phyloP scores from a whole-genome alignment of 2,329 filamentous ascomycete genomes.

The Sporothrix globosa region DNA sequence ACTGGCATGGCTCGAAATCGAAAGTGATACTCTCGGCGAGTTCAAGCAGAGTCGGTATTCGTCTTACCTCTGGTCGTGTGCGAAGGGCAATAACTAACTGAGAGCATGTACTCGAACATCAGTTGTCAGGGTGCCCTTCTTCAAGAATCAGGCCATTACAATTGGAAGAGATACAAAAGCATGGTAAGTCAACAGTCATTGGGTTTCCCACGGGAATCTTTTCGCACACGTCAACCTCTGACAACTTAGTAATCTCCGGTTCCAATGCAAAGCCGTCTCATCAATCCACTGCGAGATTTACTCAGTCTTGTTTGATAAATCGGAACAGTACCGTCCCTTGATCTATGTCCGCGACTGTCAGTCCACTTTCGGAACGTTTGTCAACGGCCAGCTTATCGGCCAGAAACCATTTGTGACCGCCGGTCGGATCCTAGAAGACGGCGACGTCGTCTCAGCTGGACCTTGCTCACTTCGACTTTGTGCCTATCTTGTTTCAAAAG shows the following conservation, averaged over 20 bases:
- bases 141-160: slow-evolving; percentile 33
- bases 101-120: background rate
- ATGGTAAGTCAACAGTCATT: slow-evolving; percentile 36
- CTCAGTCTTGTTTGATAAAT: slow-evolving; percentile 54
- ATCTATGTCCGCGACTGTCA: slow-evolving; percentile 61
- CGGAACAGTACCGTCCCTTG: slow-evolving; percentile 38
- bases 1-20: slow-evolving; percentile 33
- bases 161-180: slow-evolving; percentile 40
- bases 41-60: slow-evolving; percentile 33
- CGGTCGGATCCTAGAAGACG: slow-evolving; percentile 54
- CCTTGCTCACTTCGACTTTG: slow-evolving; percentile 46
- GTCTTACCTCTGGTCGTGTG: background rate
- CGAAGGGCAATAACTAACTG: background rate
- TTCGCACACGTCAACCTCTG: background rate
- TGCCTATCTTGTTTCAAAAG: slow-evolving; percentile 37
- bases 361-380: slow-evolving; percentile 58
- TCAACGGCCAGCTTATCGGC: slow-evolving; percentile 54
- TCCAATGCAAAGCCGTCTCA: slow-evolving; percentile 52
- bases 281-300: slow-evolving; percentile 61
- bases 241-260: slow-evolving; percentile 45
- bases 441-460: slow-evolving; percentile 52
- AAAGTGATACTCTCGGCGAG: slow-evolving; percentile 28
- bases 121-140: slow-evolving; percentile 35
- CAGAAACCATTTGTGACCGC: slow-evolving; percentile 44
- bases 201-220: background rate